A percentile compares a stretch with the other conserved stretches of the same genome.
Evolutionary conservation across 768 basidiomycete genomes (phyloP).

Genomic region (Calocybe gangraenosa): DNA sequence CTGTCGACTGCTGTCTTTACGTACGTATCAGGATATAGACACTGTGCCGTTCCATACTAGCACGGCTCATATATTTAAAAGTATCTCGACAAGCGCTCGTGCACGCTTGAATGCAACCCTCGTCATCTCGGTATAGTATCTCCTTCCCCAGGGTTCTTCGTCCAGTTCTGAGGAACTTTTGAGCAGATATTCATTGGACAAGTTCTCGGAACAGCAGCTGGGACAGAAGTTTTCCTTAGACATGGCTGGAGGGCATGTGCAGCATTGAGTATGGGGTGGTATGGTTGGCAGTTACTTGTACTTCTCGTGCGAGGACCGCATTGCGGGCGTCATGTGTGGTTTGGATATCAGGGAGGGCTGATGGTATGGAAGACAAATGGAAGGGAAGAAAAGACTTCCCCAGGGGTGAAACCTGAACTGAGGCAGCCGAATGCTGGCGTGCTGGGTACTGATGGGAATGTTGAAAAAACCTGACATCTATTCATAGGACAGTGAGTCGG

Average conservation of each 20-base stretch:
- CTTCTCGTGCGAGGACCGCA: conserved; percentile 71
- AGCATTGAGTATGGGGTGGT: conserved; percentile 54
- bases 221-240: conserved; percentile 63
- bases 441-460: too few relatives aligned
- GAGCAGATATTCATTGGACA: conserved; percentile 66
- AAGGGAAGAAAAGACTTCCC: background rate
- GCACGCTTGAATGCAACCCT: conserved; percentile 73
- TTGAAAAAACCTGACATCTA: too few relatives aligned
- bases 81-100: conserved; percentile 42
- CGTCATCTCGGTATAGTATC: conserved; percentile 52
- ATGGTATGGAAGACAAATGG: conserved; percentile 34
- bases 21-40: conserved; percentile 27
- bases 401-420: too few relatives aligned
- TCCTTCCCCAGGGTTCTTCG: background rate
- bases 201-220: conserved; percentile 75
- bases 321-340: conserved; percentile 50
- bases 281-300: conserved; percentile 50
- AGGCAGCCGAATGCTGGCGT: too few relatives aligned
- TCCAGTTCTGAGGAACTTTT: background rate
- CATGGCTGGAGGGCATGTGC: conserved; percentile 74
- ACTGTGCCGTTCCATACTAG: too few relatives aligned
- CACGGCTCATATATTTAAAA: conserved; percentile 11
- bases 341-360: conserved; percentile 59
- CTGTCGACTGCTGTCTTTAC: conserved; percentile 54
- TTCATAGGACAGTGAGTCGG: too few relatives aligned